phyloP scores from a whole-genome alignment of 208 protist species.

The Acanthamoeba healyi region DNA sequence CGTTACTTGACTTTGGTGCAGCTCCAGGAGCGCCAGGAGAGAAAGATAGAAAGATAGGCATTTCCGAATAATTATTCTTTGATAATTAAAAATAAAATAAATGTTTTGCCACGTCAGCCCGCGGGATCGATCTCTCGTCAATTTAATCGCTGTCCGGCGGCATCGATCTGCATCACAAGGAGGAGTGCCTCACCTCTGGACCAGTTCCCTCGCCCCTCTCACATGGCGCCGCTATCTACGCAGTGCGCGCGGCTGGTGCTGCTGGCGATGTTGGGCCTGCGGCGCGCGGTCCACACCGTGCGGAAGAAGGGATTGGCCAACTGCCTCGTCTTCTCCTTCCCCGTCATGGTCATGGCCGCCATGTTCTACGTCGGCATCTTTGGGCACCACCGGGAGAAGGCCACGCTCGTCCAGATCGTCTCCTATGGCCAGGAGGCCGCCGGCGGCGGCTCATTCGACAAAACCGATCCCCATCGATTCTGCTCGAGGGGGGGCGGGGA shows the following conservation, averaged over 20 bases:
- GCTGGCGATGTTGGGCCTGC: background rate
- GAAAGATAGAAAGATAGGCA: no score
- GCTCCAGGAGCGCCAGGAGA: no score
- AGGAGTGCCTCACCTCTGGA: no score
- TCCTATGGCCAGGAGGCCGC: conserved; percentile 24
- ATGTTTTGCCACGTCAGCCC: no score
- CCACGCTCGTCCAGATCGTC: background rate
- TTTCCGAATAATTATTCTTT: no score
- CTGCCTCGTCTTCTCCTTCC: conserved; percentile 30
- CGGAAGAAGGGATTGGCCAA: conserved; percentile 44
- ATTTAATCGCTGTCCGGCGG: no score
- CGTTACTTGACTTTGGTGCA: no score
- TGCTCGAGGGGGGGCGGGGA: background rate
- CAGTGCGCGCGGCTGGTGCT: background rate
- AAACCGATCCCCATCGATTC: conserved; percentile 26
- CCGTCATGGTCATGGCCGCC: background rate
- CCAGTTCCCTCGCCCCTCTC: no score
- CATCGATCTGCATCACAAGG: no score
- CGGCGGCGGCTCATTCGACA: conserved; percentile 2
- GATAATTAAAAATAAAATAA: no score
- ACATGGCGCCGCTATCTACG: background rate
- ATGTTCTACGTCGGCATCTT: conserved; percentile 65
- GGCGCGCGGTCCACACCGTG: background rate
- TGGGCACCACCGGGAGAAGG: conserved; percentile 9
- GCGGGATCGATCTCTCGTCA: no score